Evolutionary conservation across 2,329 filamentous ascomycete genomes (phyloP).

Genomic region (Colletotrichum spaethianum): DNA sequence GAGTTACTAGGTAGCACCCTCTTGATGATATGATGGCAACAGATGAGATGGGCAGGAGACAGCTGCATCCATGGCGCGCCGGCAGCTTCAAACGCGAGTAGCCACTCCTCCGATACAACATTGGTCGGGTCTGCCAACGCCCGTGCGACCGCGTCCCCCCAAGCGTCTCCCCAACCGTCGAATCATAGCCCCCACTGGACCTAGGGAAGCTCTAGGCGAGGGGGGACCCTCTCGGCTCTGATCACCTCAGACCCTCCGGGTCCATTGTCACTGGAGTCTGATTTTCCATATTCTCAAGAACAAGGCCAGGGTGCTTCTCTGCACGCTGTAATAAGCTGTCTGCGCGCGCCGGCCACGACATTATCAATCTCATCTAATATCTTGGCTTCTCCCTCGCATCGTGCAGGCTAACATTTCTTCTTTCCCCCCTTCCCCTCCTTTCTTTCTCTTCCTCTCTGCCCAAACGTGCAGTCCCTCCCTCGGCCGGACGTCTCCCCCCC

Average conservation of each 20-base stretch:
- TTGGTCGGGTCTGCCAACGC: constrained; percentile 34
- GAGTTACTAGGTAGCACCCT: background rate
- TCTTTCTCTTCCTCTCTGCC: constrained; percentile 6
- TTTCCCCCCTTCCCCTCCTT: constrained; percentile 3
- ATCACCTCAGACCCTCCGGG: constrained; percentile 29
- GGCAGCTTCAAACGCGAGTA: constrained; percentile 34
- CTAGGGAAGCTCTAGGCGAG: constrained; percentile 15
- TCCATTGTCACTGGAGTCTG: constrained; percentile 25
- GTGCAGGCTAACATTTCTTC: constrained; percentile 20
- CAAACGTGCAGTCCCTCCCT: background rate
- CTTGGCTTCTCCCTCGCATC: constrained; percentile 32
- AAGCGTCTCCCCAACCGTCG: constrained; percentile 20
- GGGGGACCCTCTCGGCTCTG: constrained; percentile 7
- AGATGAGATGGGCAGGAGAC: constrained; percentile 1
- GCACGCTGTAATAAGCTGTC: constrained; percentile 8
- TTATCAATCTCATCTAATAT: constrained; percentile 41
- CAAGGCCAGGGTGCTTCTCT: constrained; percentile 2
- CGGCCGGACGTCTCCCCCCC: background rate
- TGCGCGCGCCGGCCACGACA: constrained; percentile 17
- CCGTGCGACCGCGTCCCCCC: constrained; percentile 22
- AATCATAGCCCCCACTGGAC: constrained; percentile 17
- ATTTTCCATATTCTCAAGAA: background rate
- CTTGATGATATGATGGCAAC: background rate
- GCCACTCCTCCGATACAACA: constrained; percentile 34
- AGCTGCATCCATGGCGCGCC: constrained; percentile 16